These are phyloP conservation scores for Panicum hallii DNA, from an alignment of 202 grass and related monocot genomes.

Conservation along the genomic window DNA sequence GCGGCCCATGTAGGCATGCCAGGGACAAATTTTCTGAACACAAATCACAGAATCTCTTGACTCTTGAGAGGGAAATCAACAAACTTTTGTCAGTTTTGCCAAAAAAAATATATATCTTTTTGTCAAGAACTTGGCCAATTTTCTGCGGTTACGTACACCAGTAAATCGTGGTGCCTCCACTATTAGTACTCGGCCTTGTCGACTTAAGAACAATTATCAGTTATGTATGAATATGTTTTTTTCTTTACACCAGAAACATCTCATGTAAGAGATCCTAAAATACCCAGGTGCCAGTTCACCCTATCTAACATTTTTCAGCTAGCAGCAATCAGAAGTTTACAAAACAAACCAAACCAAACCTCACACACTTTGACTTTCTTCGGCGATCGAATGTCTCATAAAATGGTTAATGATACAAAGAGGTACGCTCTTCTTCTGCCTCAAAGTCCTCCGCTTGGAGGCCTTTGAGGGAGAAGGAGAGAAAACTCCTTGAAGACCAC, in stretches of 20 bases:
- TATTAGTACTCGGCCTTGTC: not conserved
- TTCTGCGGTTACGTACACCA: not conserved
- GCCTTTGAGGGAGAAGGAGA: conserved; percentile 65
- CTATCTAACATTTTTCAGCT: not conserved
- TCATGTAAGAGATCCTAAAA: not conserved
- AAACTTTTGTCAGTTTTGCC: not conserved
- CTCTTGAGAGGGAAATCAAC: not conserved
- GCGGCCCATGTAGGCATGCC: not conserved
- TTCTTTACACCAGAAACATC: not conserved
- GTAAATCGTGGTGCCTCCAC: not conserved
- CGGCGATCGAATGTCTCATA: not conserved
- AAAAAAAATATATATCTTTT: not conserved
- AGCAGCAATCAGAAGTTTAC: not conserved
- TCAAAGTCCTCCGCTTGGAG: conserved; percentile 54
- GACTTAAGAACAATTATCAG: too few relatives aligned
- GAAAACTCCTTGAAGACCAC: conserved; percentile 32
- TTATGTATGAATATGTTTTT: not conserved
- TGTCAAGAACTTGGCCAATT: not conserved
- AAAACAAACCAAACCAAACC: not conserved
- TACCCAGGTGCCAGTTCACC: not conserved
- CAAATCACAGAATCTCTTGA: not conserved
- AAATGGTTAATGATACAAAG: conserved; percentile 8
- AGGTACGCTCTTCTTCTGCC: conserved; percentile 32
- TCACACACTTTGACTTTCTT: not conserved
- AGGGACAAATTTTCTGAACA: not conserved